Conservation (phyloP, 768 basidiomycete species). For the Amanita fuliginea region DNA sequence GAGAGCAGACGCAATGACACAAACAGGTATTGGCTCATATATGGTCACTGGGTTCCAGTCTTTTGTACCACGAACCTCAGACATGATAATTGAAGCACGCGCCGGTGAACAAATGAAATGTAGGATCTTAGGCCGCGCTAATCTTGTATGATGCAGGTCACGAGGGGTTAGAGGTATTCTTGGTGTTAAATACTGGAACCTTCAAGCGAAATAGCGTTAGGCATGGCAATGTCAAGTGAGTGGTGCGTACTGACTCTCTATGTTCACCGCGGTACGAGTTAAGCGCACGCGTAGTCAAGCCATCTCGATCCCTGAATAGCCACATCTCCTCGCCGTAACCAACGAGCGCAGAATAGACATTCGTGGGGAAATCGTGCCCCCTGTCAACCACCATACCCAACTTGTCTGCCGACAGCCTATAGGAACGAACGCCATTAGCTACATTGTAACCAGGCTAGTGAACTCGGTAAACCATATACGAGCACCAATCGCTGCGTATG, state of each 20-base stretch:
- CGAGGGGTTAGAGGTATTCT: constrained; percentile 59
- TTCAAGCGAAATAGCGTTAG: constrained; percentile 22
- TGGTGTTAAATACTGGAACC: constrained; percentile 72
- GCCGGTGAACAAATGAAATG: constrained; percentile 84
- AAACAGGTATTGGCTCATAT: constrained; percentile 82
- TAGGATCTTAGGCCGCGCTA: constrained; percentile 30
- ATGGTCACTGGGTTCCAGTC: constrained; percentile 60
- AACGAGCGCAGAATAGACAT: constrained; percentile 43
- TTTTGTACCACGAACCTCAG: constrained; percentile 41
- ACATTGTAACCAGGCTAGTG: not conserved
- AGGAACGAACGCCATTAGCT: not conserved
- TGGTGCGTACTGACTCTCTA: constrained; percentile 40
- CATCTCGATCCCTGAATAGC: constrained; percentile 50
- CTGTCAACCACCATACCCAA: constrained; percentile 81
- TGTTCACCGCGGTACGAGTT: constrained; percentile 68
- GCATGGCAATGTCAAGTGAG: not conserved
- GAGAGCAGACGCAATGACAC: constrained; percentile 14
- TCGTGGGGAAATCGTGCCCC: constrained; percentile 63
- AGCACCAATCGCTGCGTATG: constrained; percentile 70
- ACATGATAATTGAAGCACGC: constrained; percentile 55
- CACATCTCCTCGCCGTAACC: constrained; percentile 68
- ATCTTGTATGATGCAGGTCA: constrained; percentile 46
- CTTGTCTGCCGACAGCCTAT: constrained; percentile 51
- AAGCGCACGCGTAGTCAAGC: constrained; percentile 55
- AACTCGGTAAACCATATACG: constrained; percentile 53